phyloP scores from a whole-genome alignment of 352 stramenopile genomes.

The Poterioochromonas sp. region DNA sequence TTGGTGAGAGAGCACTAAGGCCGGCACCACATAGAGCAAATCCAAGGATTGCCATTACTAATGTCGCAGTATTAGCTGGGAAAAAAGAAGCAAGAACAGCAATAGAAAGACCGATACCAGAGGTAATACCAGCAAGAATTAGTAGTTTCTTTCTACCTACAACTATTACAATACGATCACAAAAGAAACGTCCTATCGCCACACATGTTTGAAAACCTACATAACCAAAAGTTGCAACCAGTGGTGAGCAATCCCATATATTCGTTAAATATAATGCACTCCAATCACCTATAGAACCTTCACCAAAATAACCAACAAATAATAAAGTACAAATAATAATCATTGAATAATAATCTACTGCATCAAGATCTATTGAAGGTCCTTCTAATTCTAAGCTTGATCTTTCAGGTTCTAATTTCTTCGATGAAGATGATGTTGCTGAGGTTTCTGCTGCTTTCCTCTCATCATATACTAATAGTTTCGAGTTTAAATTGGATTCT shows the following conservation, averaged over 20 bases:
- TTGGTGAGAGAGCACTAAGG: background rate
- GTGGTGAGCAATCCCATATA: background rate
- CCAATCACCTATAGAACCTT: background rate
- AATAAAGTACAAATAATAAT: no score
- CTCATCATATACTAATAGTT: no score
- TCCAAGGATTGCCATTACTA: background rate
- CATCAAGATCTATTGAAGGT: no score
- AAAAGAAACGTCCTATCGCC: background rate
- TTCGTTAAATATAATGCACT: conserved; percentile 1
- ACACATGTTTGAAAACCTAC: background rate
- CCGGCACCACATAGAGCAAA: background rate
- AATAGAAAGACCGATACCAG: background rate
- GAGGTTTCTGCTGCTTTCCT: no score
- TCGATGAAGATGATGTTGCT: background rate
- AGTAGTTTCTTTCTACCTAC: background rate
- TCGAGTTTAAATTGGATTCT: background rate
- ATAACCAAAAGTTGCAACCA: background rate
- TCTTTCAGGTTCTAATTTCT: background rate
- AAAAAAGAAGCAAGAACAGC: no score
- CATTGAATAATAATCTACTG: no score
- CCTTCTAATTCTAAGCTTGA: no score
- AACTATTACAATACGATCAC: background rate
- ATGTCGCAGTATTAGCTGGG: no score
- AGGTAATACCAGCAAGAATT: background rate
- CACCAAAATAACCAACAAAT: background rate